These are phyloP conservation scores for Knufia petricola DNA, from an alignment of 2,329 filamentous ascomycete genomes.

Conservation along the genomic window DNA sequence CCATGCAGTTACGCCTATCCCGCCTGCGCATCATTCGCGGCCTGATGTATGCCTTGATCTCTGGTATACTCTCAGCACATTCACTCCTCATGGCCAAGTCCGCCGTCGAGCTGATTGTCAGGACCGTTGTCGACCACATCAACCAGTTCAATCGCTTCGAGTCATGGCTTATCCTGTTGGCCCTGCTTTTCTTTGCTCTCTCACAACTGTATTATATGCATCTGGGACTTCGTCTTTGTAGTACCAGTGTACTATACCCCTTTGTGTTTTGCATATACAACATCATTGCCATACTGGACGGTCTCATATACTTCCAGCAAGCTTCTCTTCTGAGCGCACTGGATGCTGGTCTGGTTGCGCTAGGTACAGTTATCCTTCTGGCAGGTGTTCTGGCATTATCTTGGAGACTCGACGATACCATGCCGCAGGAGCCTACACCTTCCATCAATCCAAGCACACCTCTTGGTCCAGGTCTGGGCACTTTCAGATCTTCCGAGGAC, in stretches of 20 bases:
- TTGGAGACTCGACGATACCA: slow-evolving; percentile 74
- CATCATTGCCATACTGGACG: slow-evolving; percentile 94
- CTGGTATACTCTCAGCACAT: slow-evolving; percentile 88
- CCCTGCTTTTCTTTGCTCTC: slow-evolving; percentile 70
- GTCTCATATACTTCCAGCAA: slow-evolving; percentile 92
- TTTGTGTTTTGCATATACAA: slow-evolving; percentile 99
- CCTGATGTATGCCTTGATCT: slow-evolving; percentile 78
- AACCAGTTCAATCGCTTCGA: slow-evolving; percentile 96
- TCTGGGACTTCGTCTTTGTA: slow-evolving; percentile 84
- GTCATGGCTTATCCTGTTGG: slow-evolving; percentile 81
- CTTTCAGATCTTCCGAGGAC: slow-evolving; percentile 43
- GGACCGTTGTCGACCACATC: slow-evolving; percentile 65
- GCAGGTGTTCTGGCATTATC: slow-evolving; percentile 83
- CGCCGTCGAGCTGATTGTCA: slow-evolving; percentile 84
- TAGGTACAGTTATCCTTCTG: slow-evolving; percentile 79
- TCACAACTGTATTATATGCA: slow-evolving; percentile 94
- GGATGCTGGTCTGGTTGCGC: slow-evolving; percentile 61
- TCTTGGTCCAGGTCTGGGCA: slow-evolving; percentile 71
- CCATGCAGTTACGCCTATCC: slow-evolving; percentile 38
- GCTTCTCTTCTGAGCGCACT: slow-evolving; percentile 66
- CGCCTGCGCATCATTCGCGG: slow-evolving; percentile 69
- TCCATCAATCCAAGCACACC: slow-evolving; percentile 47
- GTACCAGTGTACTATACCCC: slow-evolving; percentile 89
- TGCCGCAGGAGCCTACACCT: slow-evolving; percentile 34
- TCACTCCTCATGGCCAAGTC: slow-evolving; percentile 90